Percentiles rank a stretch among this genome's conserved stretches.
Evolutionary conservation across 2,329 filamentous ascomycete genomes (phyloP).

Genomic region (Leptographium radiaticola): DNA sequence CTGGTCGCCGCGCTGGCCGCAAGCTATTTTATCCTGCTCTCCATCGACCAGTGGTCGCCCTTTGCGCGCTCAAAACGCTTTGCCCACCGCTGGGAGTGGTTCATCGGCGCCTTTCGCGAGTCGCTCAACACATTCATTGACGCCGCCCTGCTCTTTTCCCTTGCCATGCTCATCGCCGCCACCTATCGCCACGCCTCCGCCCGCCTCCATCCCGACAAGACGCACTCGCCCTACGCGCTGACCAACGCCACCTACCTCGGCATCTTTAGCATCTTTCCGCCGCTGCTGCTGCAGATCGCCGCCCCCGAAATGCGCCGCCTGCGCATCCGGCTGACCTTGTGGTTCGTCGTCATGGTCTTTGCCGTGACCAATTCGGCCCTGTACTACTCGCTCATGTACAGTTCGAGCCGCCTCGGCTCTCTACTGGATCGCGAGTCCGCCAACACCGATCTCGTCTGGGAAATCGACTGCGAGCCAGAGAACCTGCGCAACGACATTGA

Average conservation of each 20-base stretch:
- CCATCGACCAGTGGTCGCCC: constrained; percentile 3
- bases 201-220: constrained; percentile 8
- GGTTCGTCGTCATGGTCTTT: constrained; percentile 12
- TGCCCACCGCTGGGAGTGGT: neutral
- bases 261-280: constrained; percentile 12
- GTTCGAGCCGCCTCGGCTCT: neutral
- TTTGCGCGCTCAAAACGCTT: neutral
- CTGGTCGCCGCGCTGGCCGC: constrained; percentile 8
- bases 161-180: constrained; percentile 8
- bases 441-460: constrained; percentile 1
- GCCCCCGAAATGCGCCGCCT: constrained; percentile 7
- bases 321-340: constrained; percentile 11
- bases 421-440: constrained; percentile 4
- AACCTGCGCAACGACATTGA: neutral
- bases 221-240: constrained; percentile 11
- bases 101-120: constrained; percentile 6
- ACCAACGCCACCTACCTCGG: constrained; percentile 12
- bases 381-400: constrained; percentile 7
- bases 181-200: constrained; percentile 9
- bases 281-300: constrained; percentile 11
- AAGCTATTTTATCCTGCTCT: constrained; percentile 8
- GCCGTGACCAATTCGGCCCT: constrained; percentile 10
- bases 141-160: constrained; percentile 11
- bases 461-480: neutral
- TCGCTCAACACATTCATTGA: constrained; percentile 11